Evolutionary conservation across 2,329 filamentous ascomycete genomes (phyloP).

Genomic region (Paraconiothyrium brasiliense): DNA sequence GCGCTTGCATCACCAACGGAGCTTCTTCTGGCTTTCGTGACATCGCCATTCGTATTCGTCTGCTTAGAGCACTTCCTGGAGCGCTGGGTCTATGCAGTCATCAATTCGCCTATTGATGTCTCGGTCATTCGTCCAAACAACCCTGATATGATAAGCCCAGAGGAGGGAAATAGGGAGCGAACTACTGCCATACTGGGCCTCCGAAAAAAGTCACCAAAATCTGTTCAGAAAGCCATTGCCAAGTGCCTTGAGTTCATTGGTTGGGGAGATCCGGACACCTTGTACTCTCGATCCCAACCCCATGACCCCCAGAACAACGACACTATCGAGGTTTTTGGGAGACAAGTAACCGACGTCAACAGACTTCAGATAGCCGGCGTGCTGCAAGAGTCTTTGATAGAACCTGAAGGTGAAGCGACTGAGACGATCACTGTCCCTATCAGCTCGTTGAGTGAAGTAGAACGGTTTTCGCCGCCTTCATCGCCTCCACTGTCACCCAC

Average conservation of each 20-base stretch:
- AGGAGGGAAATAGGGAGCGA: constrained; percentile 33
- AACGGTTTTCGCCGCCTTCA: constrained; percentile 34
- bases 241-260: constrained; percentile 23
- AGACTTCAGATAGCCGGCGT: constrained; percentile 33
- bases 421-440: constrained; percentile 23
- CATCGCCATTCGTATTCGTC: constrained; percentile 40
- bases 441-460: constrained; percentile 21
- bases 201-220: constrained; percentile 32
- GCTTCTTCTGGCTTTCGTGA: constrained; percentile 28
- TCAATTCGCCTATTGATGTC: constrained; percentile 42
- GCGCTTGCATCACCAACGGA: constrained; percentile 27
- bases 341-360: constrained; percentile 32
- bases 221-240: constrained; percentile 34
- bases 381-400: constrained; percentile 17
- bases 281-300: neutral
- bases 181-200: constrained; percentile 34
- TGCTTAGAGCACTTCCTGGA: constrained; percentile 37
- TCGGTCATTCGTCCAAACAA: constrained; percentile 41
- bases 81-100: constrained; percentile 36
- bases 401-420: constrained; percentile 14
- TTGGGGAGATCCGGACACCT: constrained; percentile 9
- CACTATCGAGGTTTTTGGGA: constrained; percentile 30
- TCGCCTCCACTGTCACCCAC: constrained; percentile 43
- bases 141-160: constrained; percentile 38
- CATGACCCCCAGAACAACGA: constrained; percentile 16